Evolutionary conservation across 176 grass and related monocot genomes (phyloP), one percentile per base, ranked within the genome.

Genomic region (Zea luxurians): DNA sequence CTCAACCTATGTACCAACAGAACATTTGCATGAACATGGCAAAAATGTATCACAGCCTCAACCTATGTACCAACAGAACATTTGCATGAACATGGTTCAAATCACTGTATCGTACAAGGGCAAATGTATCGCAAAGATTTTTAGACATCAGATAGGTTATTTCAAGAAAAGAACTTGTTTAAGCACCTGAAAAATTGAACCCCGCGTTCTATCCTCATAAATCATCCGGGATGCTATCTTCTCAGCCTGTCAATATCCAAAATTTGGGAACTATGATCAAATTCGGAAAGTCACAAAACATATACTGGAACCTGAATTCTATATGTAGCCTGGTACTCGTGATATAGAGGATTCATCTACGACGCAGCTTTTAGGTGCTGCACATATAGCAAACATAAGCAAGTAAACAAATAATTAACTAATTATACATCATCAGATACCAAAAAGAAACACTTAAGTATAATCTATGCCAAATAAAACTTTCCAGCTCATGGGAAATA

Each of bases 221-320:
- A 99, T 99, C 96, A 99, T 99, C 63, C 86, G 83, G 65, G 92
- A 95, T 61, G 96, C 96, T 78, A 96, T 99, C 81, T 99, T 99
- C 88, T 99, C 96, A 65, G 92, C 96, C 92, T 99, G 76, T 10
- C 48, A 87, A 27, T 78, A 92, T 34, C 16, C 7, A 68, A 49
- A 12, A 60, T 37, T 18, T 48, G 21, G 18, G 50, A 64, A 62
- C 45, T 48, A 61, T n/a, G 10, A 10, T 75, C 4, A 17, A 64
- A 8, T 55, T 59, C 35, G 59, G 7, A 68, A 44, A 66, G 45
- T 34, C n/a, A 0, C 17, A 20, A 9, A 71, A 5, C 44, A 64
- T 17, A 64, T 17, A 41, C 27, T 10, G 15, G 10, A 72, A 20
- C 68, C 17, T 2, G 8, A 17, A 66, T 57, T 49, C 53, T 4